phyloP scores from a whole-genome alignment of 1,284 basidiomycete genomes.

The Hemileia vastatrix region DNA sequence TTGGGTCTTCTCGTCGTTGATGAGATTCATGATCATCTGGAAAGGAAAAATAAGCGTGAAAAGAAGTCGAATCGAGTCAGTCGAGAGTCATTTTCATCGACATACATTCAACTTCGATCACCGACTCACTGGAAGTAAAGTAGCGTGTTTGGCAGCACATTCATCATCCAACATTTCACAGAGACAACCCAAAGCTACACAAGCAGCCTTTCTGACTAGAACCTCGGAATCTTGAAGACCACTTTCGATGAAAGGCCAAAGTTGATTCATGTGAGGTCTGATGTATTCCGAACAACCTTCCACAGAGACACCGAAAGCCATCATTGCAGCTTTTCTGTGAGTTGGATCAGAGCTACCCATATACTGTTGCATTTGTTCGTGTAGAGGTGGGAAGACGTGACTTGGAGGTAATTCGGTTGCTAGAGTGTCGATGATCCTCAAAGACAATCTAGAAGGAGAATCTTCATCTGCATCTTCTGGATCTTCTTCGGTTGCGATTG shows the following conservation, averaged over 20 bases:
- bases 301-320: constrained; percentile 87
- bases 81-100: background rate
- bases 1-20: constrained; percentile 79
- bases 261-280: constrained; percentile 77
- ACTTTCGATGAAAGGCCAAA: constrained; percentile 89
- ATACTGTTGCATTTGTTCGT: constrained; percentile 53
- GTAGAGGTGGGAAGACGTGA: constrained; percentile 95
- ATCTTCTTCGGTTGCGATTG: constrained; percentile 80
- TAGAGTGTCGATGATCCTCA: constrained; percentile 87
- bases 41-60: background rate
- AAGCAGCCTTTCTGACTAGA: constrained; percentile 87
- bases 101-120: background rate
- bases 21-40: constrained; percentile 53
- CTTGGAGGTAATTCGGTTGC: constrained; percentile 84
- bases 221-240: constrained; percentile 75
- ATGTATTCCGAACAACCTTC: constrained; percentile 98
- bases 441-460: constrained; percentile 82
- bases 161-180: constrained; percentile 97
- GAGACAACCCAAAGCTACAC: constrained; percentile 85
- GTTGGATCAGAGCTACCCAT: constrained; percentile 61
- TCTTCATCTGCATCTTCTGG: constrained; percentile 73
- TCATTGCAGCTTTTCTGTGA: constrained; percentile 81
- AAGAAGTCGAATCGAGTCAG: background rate
- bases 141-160: constrained; percentile 69
- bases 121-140: constrained; percentile 68